Evolutionary conservation across 192 early-diverging fungal species (phyloP), one percentile per base, ranked within the genome.

Genomic region (Dispira parvispora): DNA sequence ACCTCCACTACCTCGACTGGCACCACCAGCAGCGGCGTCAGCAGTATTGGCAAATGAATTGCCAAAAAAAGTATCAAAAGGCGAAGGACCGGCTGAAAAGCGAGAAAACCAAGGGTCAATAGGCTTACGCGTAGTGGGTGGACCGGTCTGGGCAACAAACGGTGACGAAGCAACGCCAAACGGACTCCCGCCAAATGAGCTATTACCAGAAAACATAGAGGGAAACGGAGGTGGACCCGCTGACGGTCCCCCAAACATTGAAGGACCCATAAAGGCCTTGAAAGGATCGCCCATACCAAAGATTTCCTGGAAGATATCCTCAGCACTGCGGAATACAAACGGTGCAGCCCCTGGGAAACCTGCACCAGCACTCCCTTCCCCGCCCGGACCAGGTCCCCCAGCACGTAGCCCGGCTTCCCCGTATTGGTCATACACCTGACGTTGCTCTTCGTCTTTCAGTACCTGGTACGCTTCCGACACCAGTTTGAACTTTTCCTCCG

Each of bases 391-490:
- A 11, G 13, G 13, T 25, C 50, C 50, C 43, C 42, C 42, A 5
- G 57, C 57, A 42, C 42, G 28, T 14, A 77, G 57, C 26, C 75
- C 75, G 4, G 65, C 72, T 23, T 69, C 65, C 45, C 75, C 75
- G 54, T 72, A 66, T 44, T 52, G 61, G 65, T 77, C 75, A 58
- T 77, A 77, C 21, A 61, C 63, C 56, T 61, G 26, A 11, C 75
- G 71, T 27, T 49, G 27, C 2, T 73, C 67, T 9, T 62, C 25
- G 56, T 77, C 75, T 25, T 68, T 73, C n/a, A 77, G 69, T 54
- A 77, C 75, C 10, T 69, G 68, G 50, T 77, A 77, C 1, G 75
- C 75, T 54, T 77, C 69, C 38, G 77, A 66, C 21, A 79, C 55
- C 32, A 68, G 64, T 57, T 79, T 76, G 68, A 79, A 79, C 65